Percentiles rank a stretch among this genome's conserved stretches.
These are phyloP conservation scores for Selaginella tamariscina DNA, from an alignment of 75 land plant genomes.

Conservation along the genomic window DNA sequence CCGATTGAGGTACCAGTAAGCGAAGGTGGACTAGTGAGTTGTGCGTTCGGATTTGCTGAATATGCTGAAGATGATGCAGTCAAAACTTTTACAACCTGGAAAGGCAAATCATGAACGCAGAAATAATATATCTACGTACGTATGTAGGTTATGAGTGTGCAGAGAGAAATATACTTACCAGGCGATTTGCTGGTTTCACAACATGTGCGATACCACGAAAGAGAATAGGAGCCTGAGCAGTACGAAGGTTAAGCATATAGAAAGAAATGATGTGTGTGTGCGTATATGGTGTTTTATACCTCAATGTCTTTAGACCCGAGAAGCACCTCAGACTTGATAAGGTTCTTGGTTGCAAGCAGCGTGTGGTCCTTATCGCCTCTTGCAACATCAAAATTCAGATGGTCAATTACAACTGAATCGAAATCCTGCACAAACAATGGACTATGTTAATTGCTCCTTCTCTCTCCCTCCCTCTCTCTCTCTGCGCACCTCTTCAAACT, in stretches of 20 bases:
- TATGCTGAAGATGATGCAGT: conserved; percentile 90
- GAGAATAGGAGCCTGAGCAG: conserved; percentile 75
- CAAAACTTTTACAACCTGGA: conserved; percentile 71
- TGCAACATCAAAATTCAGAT: conserved; percentile 62
- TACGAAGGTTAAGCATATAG: not conserved
- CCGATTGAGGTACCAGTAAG: conserved; percentile 67
- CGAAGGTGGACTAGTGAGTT: conserved; percentile 53
- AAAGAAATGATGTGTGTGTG: not conserved
- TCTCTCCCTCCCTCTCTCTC: not conserved
- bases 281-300: conserved; percentile 35
- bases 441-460: not conserved
- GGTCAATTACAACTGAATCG: conserved; percentile 78
- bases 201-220: conserved; percentile 80
- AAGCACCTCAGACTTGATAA: conserved; percentile 58
- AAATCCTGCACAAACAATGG: conserved; percentile 36
- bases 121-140: too few species aligned
- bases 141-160: too few species aligned
- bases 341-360: conserved; percentile 60
- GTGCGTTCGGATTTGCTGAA: conserved; percentile 68
- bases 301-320: conserved; percentile 59
- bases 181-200: conserved; percentile 55
- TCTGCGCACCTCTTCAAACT: conserved; percentile 76
- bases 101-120: conserved; percentile 12
- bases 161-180: conserved; percentile 35
- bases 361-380: conserved; percentile 58